Percentiles rank a stretch among this genome's conserved stretches.
Evolutionary conservation across 148 eudicot species (phyloP).

Genomic region (Rhododendron ovatum): DNA sequence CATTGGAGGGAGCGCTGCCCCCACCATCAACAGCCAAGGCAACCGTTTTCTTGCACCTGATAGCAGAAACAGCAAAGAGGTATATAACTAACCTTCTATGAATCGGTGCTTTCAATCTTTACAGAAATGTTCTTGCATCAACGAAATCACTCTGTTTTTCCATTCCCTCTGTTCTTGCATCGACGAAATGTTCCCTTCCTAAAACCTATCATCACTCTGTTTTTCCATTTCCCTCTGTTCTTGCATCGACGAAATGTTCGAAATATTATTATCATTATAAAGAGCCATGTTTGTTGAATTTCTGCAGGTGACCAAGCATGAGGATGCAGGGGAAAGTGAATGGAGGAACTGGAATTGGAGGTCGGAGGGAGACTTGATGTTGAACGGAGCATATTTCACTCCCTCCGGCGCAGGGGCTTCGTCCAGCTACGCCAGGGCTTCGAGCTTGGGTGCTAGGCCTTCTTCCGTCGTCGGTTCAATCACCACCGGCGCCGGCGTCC

Average conservation of each 20-base stretch:
- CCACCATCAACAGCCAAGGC: constrained; percentile 76
- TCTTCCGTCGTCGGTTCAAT: constrained; percentile 44
- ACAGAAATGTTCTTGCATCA: no score
- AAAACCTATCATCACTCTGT: no score
- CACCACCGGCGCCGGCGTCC: constrained; percentile 51
- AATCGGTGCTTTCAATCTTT: background rate
- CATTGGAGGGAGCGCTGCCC: constrained; percentile 70
- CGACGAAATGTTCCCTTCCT: no score
- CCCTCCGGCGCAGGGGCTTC: constrained; percentile 61
- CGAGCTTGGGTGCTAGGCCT: constrained; percentile 65
- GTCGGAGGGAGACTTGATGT: constrained; percentile 60
- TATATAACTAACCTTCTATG: background rate
- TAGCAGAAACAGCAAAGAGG: constrained; percentile 53
- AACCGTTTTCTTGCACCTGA: constrained; percentile 66
- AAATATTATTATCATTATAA: background rate
- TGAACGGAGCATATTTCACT: constrained; percentile 63
- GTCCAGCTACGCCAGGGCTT: constrained; percentile 61
- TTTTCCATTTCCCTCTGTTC: no score
- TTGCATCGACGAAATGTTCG: background rate
- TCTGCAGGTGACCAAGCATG: constrained; percentile 61
- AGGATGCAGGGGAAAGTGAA: constrained; percentile 51
- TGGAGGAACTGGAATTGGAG: constrained; percentile 79
- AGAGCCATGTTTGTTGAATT: background rate
- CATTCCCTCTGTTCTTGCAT: no score
- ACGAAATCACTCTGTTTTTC: no score